Evolutionary conservation across 2,329 filamentous ascomycete genomes (phyloP).

Genomic region (Colletotrichum somersetense): DNA sequence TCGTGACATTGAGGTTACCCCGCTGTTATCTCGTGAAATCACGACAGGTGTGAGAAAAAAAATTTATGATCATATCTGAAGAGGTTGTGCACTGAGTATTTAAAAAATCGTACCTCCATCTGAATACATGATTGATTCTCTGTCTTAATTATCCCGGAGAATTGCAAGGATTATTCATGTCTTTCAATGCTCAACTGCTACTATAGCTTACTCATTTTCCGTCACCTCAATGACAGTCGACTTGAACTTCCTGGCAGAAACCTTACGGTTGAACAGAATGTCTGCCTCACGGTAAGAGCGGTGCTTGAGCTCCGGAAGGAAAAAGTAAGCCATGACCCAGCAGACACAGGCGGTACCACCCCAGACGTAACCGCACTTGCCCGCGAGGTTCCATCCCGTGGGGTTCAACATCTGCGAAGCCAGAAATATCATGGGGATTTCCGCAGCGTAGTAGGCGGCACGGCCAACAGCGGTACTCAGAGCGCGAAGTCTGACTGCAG

Average conservation of each 20-base stretch:
- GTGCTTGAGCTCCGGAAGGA: constrained; percentile 59
- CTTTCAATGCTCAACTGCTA: background rate
- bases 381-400: constrained; percentile 55
- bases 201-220: constrained; percentile 53
- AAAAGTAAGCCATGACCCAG: constrained; percentile 57
- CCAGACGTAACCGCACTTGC: constrained; percentile 64
- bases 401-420: constrained; percentile 55
- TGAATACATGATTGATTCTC: fast-evolving
- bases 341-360: constrained; percentile 57
- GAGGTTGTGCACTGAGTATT: no score
- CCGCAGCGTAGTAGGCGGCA: constrained; percentile 56
- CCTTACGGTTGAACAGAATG: constrained; percentile 58
- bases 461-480: constrained; percentile 55
- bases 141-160: background rate
- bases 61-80: no score
- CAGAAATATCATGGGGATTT: constrained; percentile 58
- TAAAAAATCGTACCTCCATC: background rate
- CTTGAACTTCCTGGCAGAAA: constrained; percentile 59
- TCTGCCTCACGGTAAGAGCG: constrained; percentile 60
- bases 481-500: constrained; percentile 53
- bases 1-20: no score
- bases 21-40: no score
- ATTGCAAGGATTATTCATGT: background rate
- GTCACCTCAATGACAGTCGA: constrained; percentile 56
- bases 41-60: no score